A percentile compares a stretch with the other conserved stretches of the same genome.
Conservation (phyloP, 352 stramenopile genomes). For the Aphanomyces cochlioides region DNA sequence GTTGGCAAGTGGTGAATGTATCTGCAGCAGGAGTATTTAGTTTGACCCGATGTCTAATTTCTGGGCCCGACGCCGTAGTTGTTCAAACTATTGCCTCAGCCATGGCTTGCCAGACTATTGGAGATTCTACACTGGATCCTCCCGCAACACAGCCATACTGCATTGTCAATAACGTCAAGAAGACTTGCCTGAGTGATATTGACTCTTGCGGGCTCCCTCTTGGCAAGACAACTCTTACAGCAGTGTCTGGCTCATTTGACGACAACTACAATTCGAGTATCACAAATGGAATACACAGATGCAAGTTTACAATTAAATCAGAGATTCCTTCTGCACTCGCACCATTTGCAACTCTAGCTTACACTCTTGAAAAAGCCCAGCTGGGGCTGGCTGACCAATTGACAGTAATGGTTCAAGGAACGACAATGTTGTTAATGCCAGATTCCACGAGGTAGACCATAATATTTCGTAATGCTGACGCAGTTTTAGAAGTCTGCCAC, state of each 20-base stretch:
- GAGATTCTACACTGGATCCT: background rate
- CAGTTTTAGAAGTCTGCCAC: background rate
- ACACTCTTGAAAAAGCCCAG: constrained; percentile 9
- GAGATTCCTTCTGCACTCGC: background rate
- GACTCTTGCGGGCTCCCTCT: background rate
- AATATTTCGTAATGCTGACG: background rate
- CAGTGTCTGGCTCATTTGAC: background rate
- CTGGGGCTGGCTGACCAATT: constrained; percentile 1
- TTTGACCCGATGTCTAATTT: constrained; percentile 10
- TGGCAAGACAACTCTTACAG: background rate
- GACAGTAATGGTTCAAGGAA: background rate
- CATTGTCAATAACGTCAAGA: constrained; percentile 6
- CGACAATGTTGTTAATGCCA: background rate
- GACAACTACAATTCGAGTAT: constrained; percentile 6
- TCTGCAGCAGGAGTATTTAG: background rate
- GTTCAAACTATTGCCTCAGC: background rate
- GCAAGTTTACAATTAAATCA: constrained; percentile 5
- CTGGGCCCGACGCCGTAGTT: constrained; percentile 1
- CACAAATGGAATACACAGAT: constrained; percentile 14
- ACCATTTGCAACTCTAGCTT: background rate
- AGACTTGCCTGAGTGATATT: constrained; percentile 5
- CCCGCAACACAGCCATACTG: constrained; percentile 9
- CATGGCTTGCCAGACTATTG: constrained; percentile 8
- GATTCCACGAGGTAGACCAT: background rate
- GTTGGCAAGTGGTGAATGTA: background rate